Evolutionary conservation across 176 grass and related monocot species (phyloP).

Genomic region (barley (Hordeum vulgare)): DNA sequence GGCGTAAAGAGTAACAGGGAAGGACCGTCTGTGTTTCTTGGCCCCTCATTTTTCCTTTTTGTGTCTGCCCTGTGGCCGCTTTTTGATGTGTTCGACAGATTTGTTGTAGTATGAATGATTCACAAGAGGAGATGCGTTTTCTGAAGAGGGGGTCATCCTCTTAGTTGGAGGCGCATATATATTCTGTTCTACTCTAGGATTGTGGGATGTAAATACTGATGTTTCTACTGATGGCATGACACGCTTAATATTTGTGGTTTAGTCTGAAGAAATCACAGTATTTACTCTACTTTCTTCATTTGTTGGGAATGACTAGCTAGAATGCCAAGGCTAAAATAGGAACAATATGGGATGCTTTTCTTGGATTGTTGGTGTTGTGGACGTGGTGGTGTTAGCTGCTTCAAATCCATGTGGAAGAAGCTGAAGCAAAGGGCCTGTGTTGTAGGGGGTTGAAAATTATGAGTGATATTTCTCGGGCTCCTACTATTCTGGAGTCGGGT

Average conservation of each 20-base stretch:
- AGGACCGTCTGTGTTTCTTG: not conserved
- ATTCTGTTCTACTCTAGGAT: not conserved
- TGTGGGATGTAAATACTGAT: slow-evolving; percentile 11
- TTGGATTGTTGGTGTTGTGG: no score
- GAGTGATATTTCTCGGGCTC: no score
- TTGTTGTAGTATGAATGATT: slow-evolving; percentile 12
- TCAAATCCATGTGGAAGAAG: no score
- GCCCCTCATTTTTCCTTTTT: not conserved
- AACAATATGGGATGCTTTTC: no score
- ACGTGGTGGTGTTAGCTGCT: no score
- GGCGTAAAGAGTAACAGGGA: slow-evolving; percentile 11
- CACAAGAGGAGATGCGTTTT: not conserved
- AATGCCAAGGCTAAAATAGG: no score
- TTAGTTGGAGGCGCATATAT: not conserved
- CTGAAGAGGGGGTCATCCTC: not conserved
- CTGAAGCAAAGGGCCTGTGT: no score
- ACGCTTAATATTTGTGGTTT: slow-evolving; percentile 9
- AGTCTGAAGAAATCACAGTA: not conserved
- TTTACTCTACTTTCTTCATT: not conserved
- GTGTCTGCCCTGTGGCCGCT: not conserved
- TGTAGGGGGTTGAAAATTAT: no score
- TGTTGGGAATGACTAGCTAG: not conserved
- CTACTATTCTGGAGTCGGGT: no score
- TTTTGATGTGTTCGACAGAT: not conserved
- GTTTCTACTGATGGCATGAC: slow-evolving; percentile 7